Evolutionary conservation across 345 rosid genomes (phyloP), one percentile per base, ranked within the genome.

Genomic region (Linum lewisii): DNA sequence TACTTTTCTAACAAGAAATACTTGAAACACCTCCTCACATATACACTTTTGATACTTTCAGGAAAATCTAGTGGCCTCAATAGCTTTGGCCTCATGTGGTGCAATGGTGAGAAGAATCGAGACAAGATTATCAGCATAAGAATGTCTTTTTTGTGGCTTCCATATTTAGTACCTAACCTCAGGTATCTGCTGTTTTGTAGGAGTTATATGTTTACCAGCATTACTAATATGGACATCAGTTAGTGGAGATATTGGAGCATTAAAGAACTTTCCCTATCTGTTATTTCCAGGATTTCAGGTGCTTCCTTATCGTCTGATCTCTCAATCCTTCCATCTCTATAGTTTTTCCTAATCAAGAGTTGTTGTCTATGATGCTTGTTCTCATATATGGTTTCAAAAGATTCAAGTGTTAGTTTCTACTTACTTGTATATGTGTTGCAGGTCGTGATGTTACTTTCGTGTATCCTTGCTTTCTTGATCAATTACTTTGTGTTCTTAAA

Each of bases 21-120:
- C 34, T 29, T 22, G 32, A 51, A 68, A 26, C 8, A 23, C 11
- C 15, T 37, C 36, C 11, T 22, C 38, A 21, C 24, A 19, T 16
- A 21, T 13, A 16, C 6, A 10, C 34, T 44, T 24, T 21, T 25
- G 9, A 34, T 10, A 7, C 16, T 61, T 70, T 56, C 69, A 70
- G 74, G 74, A 54, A 70, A 61, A 70, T 64, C 69, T 16, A 70
- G 66, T 57, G 69, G 69, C 52, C 74, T 70, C 19, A 70, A 65
- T 57, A 71, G 70, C 53, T 71, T 66, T 51, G 75, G 75, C 21
- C 75, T 62, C 52, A 71, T 71, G 75, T 71, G 75, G 75, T 65
- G 67, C 67, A 66, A 66, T 29, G 75, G 70, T 71, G 56, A 66
- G 70, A 42, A 2, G 9, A 16, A 11, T 8, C 34, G 47, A 42